Percentiles rank a stretch among this genome's conserved stretches.
phyloP scores from a whole-genome alignment of 140 eudicot species.

The Anethum foeniculum region DNA sequence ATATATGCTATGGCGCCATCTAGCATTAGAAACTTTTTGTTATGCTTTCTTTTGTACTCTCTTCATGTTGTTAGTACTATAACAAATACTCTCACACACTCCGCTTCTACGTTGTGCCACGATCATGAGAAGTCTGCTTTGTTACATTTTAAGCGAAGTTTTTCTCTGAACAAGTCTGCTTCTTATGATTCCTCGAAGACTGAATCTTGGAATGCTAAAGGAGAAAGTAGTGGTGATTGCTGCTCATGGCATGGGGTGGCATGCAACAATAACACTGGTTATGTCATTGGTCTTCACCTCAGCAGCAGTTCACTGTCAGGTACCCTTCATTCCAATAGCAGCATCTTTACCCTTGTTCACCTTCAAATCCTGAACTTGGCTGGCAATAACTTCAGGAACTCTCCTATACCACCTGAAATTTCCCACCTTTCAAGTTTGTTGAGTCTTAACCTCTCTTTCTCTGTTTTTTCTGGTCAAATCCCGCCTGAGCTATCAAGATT shows the following conservation, averaged over 20 bases:
- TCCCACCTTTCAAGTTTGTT: conserved; percentile 1
- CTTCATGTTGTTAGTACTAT: not conserved
- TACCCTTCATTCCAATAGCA: conserved; percentile 7
- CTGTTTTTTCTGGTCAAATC: conserved; percentile 17
- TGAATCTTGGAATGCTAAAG: not conserved
- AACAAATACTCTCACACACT: not conserved
- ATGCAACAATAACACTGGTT: not conserved
- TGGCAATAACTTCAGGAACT: conserved; percentile 9
- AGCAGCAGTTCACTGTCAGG: conserved; percentile 12
- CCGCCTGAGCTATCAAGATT: conserved; percentile 10
- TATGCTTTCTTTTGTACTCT: not conserved
- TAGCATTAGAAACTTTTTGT: no score
- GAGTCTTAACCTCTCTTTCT: conserved; percentile 15
- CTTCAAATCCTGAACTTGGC: conserved; percentile 15
- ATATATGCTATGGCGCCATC: no score
- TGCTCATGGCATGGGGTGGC: not conserved
- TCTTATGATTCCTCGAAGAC: no score
- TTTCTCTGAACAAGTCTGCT: no score
- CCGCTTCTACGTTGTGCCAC: not conserved
- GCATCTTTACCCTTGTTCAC: conserved; percentile 7
- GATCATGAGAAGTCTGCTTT: not conserved
- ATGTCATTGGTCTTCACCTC: conserved; percentile 9
- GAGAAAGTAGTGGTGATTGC: no score
- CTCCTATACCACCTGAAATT: conserved; percentile 18
- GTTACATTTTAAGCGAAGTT: not conserved